Evolutionary conservation across 805 yeast species (phyloP).

Genomic region (Wickerhamiella vanderwaltii): DNA sequence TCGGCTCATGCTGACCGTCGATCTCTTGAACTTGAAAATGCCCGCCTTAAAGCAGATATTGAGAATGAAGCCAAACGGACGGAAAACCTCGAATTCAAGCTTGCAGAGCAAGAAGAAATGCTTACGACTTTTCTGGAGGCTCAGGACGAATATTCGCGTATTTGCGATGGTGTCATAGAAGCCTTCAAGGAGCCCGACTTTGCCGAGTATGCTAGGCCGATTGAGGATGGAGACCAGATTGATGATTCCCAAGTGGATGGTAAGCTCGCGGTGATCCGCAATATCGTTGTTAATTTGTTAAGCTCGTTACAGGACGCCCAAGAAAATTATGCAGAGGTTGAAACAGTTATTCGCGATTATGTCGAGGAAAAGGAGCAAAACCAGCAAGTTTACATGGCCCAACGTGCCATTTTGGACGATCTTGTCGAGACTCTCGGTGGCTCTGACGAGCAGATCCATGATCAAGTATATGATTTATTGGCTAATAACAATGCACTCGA

Average conservation of each 20-base stretch:
- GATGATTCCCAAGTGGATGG: conserved; percentile 10
- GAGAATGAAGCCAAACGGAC: background rate
- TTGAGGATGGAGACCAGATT: background rate
- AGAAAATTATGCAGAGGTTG: conserved; percentile 7
- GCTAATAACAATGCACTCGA: conserved; percentile 12
- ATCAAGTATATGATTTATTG: conserved; percentile 7
- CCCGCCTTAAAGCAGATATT: conserved; percentile 2
- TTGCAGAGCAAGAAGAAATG: conserved; percentile 12
- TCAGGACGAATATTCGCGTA: conserved; percentile 10
- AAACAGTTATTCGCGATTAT: background rate
- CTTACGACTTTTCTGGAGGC: conserved; percentile 13
- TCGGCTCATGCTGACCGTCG: conserved; percentile 7
- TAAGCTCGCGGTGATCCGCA: conserved; percentile 6
- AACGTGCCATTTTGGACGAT: background rate
- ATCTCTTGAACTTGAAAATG: conserved; percentile 8
- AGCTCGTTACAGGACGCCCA: conserved; percentile 9
- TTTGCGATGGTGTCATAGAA: conserved; percentile 2
- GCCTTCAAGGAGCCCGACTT: conserved; percentile 10
- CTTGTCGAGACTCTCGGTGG: conserved; percentile 4
- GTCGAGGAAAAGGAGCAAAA: conserved; percentile 4
- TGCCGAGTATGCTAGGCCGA: conserved; percentile 5
- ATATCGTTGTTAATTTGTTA: conserved; percentile 8
- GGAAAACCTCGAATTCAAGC: conserved; percentile 8
- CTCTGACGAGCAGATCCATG: conserved; percentile 2
- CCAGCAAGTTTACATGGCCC: background rate